phyloP scores from a whole-genome alignment of 2,329 filamentous ascomycete species.

The Basipetospora chlamydospora region DNA sequence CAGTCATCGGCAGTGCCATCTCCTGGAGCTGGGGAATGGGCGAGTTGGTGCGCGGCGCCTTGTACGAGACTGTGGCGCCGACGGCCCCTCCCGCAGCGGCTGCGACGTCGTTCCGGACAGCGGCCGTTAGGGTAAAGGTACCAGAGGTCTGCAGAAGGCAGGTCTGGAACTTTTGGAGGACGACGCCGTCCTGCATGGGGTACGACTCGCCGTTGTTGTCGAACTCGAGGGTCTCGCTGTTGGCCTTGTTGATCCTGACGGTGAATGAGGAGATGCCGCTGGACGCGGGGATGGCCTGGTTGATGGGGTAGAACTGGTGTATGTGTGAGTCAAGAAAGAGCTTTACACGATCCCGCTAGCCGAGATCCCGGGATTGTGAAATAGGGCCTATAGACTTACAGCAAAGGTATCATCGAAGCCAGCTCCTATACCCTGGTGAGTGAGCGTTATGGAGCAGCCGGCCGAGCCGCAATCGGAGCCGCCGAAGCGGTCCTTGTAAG shows the following conservation, averaged over 20 bases:
- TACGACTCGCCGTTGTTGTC: slow-evolving; percentile 46
- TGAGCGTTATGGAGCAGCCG: slow-evolving; percentile 29
- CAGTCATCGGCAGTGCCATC: slow-evolving; percentile 22
- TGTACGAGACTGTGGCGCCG: slow-evolving; percentile 27
- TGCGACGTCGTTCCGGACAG: slow-evolving; percentile 32
- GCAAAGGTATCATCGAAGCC: slow-evolving; percentile 48
- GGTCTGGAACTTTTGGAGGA: slow-evolving; percentile 42
- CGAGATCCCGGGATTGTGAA: too few species aligned
- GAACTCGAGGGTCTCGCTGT: slow-evolving; percentile 28
- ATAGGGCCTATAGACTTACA: slow-evolving; percentile 4
- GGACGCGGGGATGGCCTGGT: slow-evolving; percentile 36
- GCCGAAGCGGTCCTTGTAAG: slow-evolving; percentile 41
- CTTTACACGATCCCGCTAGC: too few species aligned
- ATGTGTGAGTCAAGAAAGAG: background rate
- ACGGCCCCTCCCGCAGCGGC: slow-evolving; percentile 26
- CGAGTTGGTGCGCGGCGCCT: slow-evolving; percentile 23
- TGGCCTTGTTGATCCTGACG: slow-evolving; percentile 31
- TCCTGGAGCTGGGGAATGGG: slow-evolving; percentile 26
- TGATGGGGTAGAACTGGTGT: slow-evolving; percentile 29
- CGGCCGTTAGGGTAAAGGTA: slow-evolving; percentile 28
- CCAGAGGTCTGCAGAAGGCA: slow-evolving; percentile 31
- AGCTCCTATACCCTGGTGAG: slow-evolving; percentile 29
- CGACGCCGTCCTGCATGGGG: slow-evolving; percentile 36
- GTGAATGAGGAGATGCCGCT: slow-evolving; percentile 48
- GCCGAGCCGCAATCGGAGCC: slow-evolving; percentile 25